Evolutionary conservation across 176 grass and related monocot species (phyloP).

Genomic region (Avena sativa): DNA sequence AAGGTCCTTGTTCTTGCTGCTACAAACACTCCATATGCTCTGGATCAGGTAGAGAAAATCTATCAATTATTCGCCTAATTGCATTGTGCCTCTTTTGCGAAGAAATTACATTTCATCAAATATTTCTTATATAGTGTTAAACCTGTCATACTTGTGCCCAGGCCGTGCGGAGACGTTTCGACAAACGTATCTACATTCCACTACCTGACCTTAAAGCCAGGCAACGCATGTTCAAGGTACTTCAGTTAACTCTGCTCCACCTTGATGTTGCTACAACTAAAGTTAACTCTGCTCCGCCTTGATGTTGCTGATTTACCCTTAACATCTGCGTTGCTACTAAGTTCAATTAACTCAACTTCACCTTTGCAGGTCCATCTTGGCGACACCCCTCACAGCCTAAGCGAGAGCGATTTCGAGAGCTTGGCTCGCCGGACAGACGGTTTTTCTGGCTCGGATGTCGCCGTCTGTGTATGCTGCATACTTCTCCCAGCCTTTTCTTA

Average conservation of each 20-base stretch:
- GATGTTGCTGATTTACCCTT: neutral
- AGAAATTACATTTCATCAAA: neutral
- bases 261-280: neutral
- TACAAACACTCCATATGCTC: constrained; percentile 74
- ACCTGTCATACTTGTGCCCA: constrained; percentile 27
- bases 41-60: constrained; percentile 64
- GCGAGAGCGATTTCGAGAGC: constrained; percentile 59
- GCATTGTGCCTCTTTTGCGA: neutral
- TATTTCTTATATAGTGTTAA: neutral
- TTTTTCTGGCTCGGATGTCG: constrained; percentile 67
- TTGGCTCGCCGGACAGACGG: constrained; percentile 58
- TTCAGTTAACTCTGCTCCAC: neutral
- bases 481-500: neutral
- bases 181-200: constrained; percentile 79
- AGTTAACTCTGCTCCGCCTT: neutral
- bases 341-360: neutral
- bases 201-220: constrained; percentile 75
- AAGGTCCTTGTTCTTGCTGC: constrained; percentile 76
- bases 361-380: constrained; percentile 64
- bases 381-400: constrained; percentile 63
- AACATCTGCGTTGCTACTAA: neutral
- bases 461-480: constrained; percentile 56
- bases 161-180: constrained; percentile 72
- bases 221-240: constrained; percentile 80
- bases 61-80: neutral